Percentiles rank a stretch among this genome's conserved stretches.
phyloP scores from a whole-genome alignment of 768 basidiomycete species.

The Dacryopinax spathularia region DNA sequence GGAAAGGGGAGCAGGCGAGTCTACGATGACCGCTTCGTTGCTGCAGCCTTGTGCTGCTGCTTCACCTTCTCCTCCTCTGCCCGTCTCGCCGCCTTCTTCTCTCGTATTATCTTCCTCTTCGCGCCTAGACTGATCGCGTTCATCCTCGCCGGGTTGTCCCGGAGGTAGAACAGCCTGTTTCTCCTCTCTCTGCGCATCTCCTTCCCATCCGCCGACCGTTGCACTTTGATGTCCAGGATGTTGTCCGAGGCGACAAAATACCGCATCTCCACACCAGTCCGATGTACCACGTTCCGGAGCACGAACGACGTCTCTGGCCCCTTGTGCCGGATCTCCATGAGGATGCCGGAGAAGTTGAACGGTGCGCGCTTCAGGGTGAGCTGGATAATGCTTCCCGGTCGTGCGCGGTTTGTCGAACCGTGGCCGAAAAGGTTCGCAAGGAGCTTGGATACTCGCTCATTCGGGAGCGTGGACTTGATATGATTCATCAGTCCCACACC shows the following conservation, averaged over 20 bases:
- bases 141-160: constrained; percentile 78
- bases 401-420: constrained; percentile 49
- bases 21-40: no score
- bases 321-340: constrained; percentile 66
- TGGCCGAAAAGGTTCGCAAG: constrained; percentile 58
- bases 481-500: constrained; percentile 54
- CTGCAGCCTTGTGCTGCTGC: background rate
- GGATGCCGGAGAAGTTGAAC: constrained; percentile 74
- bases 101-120: background rate
- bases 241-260: constrained; percentile 77
- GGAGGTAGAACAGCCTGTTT: constrained; percentile 71
- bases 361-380: constrained; percentile 66
- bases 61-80: background rate
- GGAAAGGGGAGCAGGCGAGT: no score
- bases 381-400: constrained; percentile 75
- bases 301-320: constrained; percentile 81
- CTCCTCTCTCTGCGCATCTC: constrained; percentile 24
- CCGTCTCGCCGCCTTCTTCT: no score
- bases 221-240: constrained; percentile 71
- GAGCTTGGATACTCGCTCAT: constrained; percentile 54
- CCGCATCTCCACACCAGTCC: constrained; percentile 87
- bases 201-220: constrained; percentile 40
- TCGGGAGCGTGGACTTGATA: constrained; percentile 48
- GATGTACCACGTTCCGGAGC: constrained; percentile 77
- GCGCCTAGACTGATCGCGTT: constrained; percentile 33